Evolutionary conservation across 2,329 filamentous ascomycete genomes (phyloP), one percentile per base, ranked within the genome.

Genomic region (Zymoseptoria ardabiliae): DNA sequence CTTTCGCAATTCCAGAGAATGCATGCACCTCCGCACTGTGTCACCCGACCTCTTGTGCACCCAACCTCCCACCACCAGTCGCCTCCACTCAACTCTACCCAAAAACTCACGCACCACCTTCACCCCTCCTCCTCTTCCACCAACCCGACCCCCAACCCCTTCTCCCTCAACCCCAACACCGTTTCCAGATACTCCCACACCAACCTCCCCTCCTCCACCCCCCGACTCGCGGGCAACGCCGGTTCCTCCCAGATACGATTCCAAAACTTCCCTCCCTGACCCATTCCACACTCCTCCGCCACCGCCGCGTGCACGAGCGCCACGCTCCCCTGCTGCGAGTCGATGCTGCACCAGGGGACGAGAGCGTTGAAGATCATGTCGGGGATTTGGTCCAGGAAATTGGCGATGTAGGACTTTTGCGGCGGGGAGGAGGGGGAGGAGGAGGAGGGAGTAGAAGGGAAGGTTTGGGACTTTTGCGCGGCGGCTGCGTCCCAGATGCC

Each of bases 271-370:
- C 62, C 68, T 4, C 69, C 66, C 22, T 61, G 61, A 49, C 61
- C 61, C 9, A 56, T 53, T 17, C 65, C 67, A 19, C 58, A 61
- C 22, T 64, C 63, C 5, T 58, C 51, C 4, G 30, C 49, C 2
- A 62, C 64, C 0, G 66, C 69, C 1, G 60, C 68, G 58, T 67
- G 48, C 6, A 59, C 53, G 22, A 71, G 66, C 4, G 62, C 59
- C 30, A 68, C 19, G 49, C 66, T 67, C 4, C 68, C 69, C 52
- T 71, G 69, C 58, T 69, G 62, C 2, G 62, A 9, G 50, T 55
- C 53, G 23, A 71, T 68, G 5, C 41, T 66, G 19, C 65, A 17
- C 20, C 57, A 56, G 10, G 52, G 58, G 11, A 56, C 59, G 13
- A 54, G 1, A 25, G 20, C 50, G 54, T 56, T n/a, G 23, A 30